These are phyloP conservation scores for Gossypium herbaceum DNA, from an alignment of 345 rosid genomes.

Conservation along the genomic window DNA sequence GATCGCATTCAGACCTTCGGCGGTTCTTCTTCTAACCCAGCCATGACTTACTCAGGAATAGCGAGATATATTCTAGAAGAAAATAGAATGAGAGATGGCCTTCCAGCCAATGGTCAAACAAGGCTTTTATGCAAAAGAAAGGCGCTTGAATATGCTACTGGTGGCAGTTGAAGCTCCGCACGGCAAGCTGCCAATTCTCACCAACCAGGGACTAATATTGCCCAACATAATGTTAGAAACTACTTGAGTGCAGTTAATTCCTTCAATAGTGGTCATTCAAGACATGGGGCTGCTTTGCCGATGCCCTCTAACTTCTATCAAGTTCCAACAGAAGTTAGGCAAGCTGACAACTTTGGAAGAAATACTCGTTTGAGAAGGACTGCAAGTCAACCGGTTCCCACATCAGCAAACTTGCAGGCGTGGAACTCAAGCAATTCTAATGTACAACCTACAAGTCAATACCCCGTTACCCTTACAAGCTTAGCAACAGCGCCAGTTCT, in stretches of 20 bases:
- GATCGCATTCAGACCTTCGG: background rate
- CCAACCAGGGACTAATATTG: background rate
- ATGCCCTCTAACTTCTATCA: background rate
- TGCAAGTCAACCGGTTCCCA: background rate
- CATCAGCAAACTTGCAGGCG: background rate
- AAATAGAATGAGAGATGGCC: background rate
- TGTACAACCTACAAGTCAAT: background rate
- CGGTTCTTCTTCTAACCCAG: background rate
- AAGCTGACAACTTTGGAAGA: background rate
- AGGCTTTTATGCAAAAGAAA: constrained; percentile 14
- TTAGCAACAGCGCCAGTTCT: background rate
- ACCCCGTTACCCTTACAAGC: background rate
- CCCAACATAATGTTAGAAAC: background rate
- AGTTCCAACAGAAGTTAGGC: background rate
- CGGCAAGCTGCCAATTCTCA: background rate
- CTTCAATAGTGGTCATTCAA: background rate
- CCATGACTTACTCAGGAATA: too few relatives aligned
- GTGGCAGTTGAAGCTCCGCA: background rate
- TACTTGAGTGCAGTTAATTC: background rate
- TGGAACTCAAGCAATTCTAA: background rate
- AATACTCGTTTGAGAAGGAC: constrained; percentile 8
- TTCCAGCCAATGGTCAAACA: background rate
- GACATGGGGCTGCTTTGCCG: background rate
- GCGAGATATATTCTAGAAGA: background rate
- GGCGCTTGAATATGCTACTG: background rate